Evolutionary conservation across 2,329 filamentous ascomycete genomes (phyloP), one percentile per base, ranked within the genome.

Genomic region (Leptographium procerum): DNA sequence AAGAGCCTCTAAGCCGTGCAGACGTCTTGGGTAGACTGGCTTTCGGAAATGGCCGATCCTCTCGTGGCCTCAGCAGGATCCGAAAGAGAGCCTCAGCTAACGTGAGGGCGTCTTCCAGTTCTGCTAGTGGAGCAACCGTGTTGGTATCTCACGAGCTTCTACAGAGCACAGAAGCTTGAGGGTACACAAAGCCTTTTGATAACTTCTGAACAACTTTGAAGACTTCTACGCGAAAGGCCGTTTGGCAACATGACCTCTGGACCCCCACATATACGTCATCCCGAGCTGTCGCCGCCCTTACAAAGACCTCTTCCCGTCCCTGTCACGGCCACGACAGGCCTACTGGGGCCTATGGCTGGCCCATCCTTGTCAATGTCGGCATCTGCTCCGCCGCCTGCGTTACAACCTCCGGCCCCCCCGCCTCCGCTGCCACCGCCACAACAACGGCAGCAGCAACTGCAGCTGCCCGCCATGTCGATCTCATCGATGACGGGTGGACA

Each of bases 381-480:
- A 8, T 14, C 52, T 26, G 51, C 9, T 40, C 14, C 57, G 55
- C n/a, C 58, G 54, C 19, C 40, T 47, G n/a, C 58, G 59, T 31
- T 57, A 50, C 56, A 9, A n/a, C n/a, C 22, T 3, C 16, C 43
- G n/a, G n/a, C 43, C 3, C n/a, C 43, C 11, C 47, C 47, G 24
- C 47, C 47, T 13, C 45, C 45, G 22, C 45, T 26, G 8, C 11
- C 40, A 16, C 40, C 40, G n/a, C 40, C 47, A 5, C 58, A 52
- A 36, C 47, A 2, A 4, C 24, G 24, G 3, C 47, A 28, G 24
- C 47, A 28, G 24, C 47, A 10, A 14, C 10, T 26, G 13, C 47
- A 28, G 24, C 47, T 11, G 62, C 66, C 68, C 63, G 67, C 67
- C 61, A 52, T 52, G 50, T 52, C 50, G 9, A 52, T 52, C 28